Evolutionary conservation across 2,329 filamentous ascomycete species (phyloP), one percentile per base, ranked within the genome.

Genomic region (Dothideomycetes sp.): DNA sequence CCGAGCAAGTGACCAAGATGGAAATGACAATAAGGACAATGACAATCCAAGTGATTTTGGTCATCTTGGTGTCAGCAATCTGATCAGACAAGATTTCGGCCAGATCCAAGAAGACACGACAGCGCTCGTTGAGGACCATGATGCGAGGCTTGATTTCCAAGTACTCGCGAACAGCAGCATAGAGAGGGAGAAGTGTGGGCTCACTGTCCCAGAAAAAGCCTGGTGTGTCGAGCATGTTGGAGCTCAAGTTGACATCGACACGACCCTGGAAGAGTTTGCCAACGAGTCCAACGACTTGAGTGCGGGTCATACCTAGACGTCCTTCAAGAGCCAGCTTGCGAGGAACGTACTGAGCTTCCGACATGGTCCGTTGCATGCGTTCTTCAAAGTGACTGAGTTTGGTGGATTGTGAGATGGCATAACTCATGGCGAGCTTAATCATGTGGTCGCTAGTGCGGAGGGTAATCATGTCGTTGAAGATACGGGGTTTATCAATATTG

Each of bases 381-480:
- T 94, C 91, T 61, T 98, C 91, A 54, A 98, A 98, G 59, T 91
- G 86, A 57, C 83, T 91, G 28, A 98, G 69, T 62, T 95, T 96
- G 0, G 91, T 98, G 61, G 88, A 95, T 63, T 98, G 91, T 1
- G 87, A 87, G 51, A 98, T 95, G 25, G 88, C 91, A 59, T 98
- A 91, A 60, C 84, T 93, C 68, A 98, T 98, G 23, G 89, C 87
- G 12, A 98, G 72, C 64, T 96, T 96, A 59, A 96, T 94, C 89
- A 98, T 96, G 64, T 98, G 91, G 64, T 98, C 91, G 27, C 85
- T 81, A 45, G 86, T 93, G 47, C 93, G 74, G 31, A 98, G 68
- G 1, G 91, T 98, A 53, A 98, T 96, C 91, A 98, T 98, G 62
- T 98, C 91, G 64, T 98, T 96, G 67, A 93, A 98, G 20, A 98